Conservation (phyloP, 2,329 filamentous ascomycete genomes). For the Pestalotiopsis sp. region DNA sequence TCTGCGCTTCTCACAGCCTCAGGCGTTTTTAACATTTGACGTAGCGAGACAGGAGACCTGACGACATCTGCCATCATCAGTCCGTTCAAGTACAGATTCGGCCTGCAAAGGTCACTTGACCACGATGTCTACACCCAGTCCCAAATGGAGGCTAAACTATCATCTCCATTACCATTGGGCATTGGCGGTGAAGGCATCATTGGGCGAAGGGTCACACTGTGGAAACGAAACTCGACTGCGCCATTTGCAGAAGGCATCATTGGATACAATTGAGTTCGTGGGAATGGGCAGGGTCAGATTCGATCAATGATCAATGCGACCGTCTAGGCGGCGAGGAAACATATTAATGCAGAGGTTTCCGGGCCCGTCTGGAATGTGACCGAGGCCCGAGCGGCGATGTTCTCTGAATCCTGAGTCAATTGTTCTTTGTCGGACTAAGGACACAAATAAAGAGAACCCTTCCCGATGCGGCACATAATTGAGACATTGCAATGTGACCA, state of each 20-base stretch:
- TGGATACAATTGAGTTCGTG: constrained; percentile 43
- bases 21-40: background rate
- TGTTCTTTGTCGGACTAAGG: background rate
- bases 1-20: background rate
- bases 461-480: background rate
- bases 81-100: constrained; percentile 43
- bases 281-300: background rate
- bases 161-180: constrained; percentile 42
- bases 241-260: constrained; percentile 52
- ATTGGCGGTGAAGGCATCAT: constrained; percentile 51
- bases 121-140: constrained; percentile 31
- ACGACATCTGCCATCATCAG: constrained; percentile 42
- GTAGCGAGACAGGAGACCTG: constrained; percentile 45
- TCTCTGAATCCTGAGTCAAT: background rate
- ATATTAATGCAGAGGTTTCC: background rate
- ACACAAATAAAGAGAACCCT: background rate
- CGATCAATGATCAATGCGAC: background rate
- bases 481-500: background rate
- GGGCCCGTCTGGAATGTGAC: background rate
- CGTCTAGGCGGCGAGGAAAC: background rate
- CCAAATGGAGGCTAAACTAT: constrained; percentile 25
- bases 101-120: constrained; percentile 24
- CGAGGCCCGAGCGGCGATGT: background rate
- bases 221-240: constrained; percentile 23
- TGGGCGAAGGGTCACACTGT: constrained; percentile 47